A percentile compares a stretch with the other conserved stretches of the same genome.
phyloP scores from a whole-genome alignment of 345 rosid genomes.

The Dipteronia sinensis region DNA sequence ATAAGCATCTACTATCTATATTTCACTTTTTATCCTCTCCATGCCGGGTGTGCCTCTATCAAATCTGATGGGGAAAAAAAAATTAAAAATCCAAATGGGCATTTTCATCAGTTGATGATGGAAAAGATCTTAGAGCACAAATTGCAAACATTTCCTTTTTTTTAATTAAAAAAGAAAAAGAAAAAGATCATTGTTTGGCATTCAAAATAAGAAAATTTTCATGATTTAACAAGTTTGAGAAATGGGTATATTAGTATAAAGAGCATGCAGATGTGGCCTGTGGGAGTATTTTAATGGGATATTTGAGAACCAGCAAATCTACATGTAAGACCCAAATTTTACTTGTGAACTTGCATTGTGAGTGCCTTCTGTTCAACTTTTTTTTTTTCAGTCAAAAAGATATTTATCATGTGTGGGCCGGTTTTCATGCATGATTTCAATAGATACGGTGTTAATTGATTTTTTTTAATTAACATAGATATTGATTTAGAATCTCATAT shows the following conservation, averaged over 20 bases:
- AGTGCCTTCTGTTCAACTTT: not conserved
- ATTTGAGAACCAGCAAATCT: conserved; percentile 30
- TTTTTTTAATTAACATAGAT: no score
- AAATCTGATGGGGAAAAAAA: not conserved
- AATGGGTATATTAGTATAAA: not conserved
- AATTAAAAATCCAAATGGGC: not conserved
- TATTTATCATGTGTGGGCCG: no score
- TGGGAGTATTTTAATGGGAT: conserved; percentile 21
- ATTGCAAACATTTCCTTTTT: not conserved
- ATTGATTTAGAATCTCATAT: no score
- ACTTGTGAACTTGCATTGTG: conserved; percentile 1
- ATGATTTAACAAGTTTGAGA: not conserved
- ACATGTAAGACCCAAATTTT: conserved; percentile 13
- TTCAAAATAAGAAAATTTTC: not conserved
- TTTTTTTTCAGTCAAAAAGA: conserved; percentile 32
- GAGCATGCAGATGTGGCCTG: not conserved
- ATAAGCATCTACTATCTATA: not conserved
- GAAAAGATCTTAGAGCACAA: not conserved
- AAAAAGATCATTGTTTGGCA: not conserved
- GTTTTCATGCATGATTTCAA: no score
- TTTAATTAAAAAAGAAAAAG: not conserved
- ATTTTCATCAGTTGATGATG: not conserved
- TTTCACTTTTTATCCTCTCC: not conserved
- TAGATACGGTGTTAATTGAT: no score
- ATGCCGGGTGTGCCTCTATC: not conserved